phyloP scores from a whole-genome alignment of 306 rosid genomes.

The Cucumis sativus region DNA sequence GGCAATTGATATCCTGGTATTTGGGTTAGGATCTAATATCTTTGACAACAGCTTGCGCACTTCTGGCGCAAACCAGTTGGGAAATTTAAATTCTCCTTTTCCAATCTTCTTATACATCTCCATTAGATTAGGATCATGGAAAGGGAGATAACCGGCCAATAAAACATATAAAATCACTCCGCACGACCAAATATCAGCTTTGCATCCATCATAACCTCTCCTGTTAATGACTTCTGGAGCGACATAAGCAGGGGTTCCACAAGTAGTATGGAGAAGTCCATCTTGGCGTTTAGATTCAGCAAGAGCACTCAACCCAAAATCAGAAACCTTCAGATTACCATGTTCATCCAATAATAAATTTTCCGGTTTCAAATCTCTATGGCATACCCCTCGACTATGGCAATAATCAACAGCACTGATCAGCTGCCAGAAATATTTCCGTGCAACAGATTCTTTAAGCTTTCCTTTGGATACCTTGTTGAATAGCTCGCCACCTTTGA shows the following conservation, averaged over 20 bases:
- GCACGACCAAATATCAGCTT: slow-evolving; percentile 97
- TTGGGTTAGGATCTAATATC: slow-evolving; percentile 78
- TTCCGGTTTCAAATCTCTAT: slow-evolving; percentile 90
- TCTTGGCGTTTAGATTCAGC: slow-evolving; percentile 64
- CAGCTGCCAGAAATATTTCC: slow-evolving; percentile 80
- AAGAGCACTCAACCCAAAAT: slow-evolving; percentile 85
- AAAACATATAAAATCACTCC: slow-evolving; percentile 89
- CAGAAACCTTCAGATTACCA: slow-evolving; percentile 85
- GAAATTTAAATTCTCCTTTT: slow-evolving; percentile 65
- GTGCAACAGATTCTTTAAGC: slow-evolving; percentile 66
- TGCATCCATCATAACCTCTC: slow-evolving; percentile 76
- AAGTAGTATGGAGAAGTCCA: slow-evolving; percentile 89
- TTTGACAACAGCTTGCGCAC: slow-evolving; percentile 55
- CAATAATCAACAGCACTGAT: slow-evolving; percentile 86
- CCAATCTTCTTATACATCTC: slow-evolving; percentile 82
- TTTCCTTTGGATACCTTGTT: slow-evolving; percentile 77
- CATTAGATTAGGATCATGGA: slow-evolving; percentile 78
- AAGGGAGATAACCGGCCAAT: slow-evolving; percentile 88
- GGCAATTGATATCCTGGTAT: slow-evolving; percentile 56
- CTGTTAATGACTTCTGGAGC: slow-evolving; percentile 87
- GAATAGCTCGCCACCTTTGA: slow-evolving; percentile 89
- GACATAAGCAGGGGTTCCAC: slow-evolving; percentile 97
- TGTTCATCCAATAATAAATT: slow-evolving; percentile 83
- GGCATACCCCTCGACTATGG: slow-evolving; percentile 81
- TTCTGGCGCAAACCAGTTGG: slow-evolving; percentile 77